Evolutionary conservation across 768 basidiomycete genomes (phyloP).

Genomic region (Leccinellum albellum): DNA sequence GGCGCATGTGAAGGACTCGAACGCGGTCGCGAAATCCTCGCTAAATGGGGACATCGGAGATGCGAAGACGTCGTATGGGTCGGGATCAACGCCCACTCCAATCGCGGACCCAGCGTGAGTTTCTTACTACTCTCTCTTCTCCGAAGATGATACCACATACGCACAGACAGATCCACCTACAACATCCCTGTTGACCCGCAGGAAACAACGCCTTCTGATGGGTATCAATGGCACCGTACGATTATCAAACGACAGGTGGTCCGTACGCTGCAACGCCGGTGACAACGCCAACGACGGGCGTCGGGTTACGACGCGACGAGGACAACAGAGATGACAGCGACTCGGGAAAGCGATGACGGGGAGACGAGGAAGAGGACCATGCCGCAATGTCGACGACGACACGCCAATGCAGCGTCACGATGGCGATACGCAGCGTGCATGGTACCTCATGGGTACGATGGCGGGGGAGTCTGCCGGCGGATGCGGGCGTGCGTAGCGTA

Average conservation of each 20-base stretch:
- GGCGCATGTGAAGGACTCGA: slow-evolving; percentile 89
- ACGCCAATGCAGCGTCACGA: too few species aligned
- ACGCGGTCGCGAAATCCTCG: slow-evolving; percentile 83
- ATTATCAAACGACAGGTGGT: slow-evolving; percentile 92
- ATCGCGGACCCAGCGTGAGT: slow-evolving; percentile 74
- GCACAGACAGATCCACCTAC: slow-evolving; percentile 79
- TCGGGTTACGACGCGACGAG: too few species aligned
- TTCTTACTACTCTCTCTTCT: not conserved
- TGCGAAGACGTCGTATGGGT: slow-evolving; percentile 99
- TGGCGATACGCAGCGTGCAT: too few species aligned
- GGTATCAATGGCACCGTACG: slow-evolving; percentile 96
- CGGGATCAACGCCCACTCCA: slow-evolving; percentile 76
- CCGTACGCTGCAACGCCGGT: slow-evolving; percentile 98
- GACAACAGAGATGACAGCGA: too few species aligned
- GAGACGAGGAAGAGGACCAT: too few species aligned
- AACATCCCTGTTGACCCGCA: slow-evolving; percentile 79
- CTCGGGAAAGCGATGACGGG: too few species aligned
- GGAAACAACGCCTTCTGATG: slow-evolving; percentile 95
- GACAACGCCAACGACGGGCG: too few species aligned
- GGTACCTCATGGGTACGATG: too few species aligned
- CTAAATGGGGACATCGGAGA: slow-evolving; percentile 89
- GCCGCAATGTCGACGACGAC: too few species aligned
- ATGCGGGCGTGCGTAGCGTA: too few species aligned
- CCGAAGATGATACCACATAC: not conserved
- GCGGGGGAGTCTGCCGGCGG: too few species aligned